Evolutionary conservation across 148 eudicot genomes (phyloP).

Genomic region (Chenopodium album): DNA sequence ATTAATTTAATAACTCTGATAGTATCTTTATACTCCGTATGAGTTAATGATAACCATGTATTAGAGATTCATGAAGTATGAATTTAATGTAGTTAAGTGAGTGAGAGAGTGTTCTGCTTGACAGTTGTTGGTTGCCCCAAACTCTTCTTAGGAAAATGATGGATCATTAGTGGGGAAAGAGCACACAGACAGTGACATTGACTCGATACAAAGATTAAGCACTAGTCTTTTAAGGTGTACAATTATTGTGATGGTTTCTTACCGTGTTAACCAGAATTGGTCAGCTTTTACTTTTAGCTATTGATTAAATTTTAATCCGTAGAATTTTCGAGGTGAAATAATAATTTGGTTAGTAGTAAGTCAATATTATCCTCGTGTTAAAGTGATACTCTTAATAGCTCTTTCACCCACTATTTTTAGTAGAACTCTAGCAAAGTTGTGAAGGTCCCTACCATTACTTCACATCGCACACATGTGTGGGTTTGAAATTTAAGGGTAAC

Average conservation of each 20-base stretch:
- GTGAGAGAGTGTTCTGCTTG: neutral
- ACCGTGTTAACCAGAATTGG: neutral
- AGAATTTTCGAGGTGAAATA: neutral
- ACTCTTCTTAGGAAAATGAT: slow-evolving; percentile 1
- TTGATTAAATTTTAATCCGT: neutral
- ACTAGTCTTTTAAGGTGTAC: neutral
- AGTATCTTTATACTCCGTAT: neutral
- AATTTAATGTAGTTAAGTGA: neutral
- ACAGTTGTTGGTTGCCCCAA: slow-evolving; percentile 16
- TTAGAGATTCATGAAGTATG: neutral
- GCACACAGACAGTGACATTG: slow-evolving; percentile 8
- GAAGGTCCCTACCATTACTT: neutral
- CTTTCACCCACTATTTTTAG: neutral
- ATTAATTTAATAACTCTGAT: neutral
- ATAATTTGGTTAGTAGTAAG: neutral
- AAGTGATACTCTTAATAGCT: neutral
- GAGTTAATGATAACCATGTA: neutral
- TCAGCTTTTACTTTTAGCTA: neutral
- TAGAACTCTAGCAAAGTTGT: neutral
- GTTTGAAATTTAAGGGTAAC: neutral
- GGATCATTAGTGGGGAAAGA: slow-evolving; percentile 8
- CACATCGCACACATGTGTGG: neutral
- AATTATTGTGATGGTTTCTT: neutral
- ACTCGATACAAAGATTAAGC: slow-evolving; percentile 18
- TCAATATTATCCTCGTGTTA: slow-evolving; percentile 6